Evolutionary conservation across 257 asterid genomes (phyloP).

Genomic region (Cordia subcordata): DNA sequence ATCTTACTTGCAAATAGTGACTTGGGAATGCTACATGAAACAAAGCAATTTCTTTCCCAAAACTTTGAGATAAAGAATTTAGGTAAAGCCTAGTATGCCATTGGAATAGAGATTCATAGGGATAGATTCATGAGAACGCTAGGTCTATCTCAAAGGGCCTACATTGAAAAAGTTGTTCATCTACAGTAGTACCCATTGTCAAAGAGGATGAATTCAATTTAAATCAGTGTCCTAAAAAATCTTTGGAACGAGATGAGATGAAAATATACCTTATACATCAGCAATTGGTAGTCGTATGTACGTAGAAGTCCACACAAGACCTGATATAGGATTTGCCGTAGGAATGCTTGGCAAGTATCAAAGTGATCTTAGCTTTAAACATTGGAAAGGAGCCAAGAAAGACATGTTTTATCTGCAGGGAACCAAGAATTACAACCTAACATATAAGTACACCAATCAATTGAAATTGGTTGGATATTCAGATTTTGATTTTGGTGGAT

Average conservation of each 20-base stretch:
- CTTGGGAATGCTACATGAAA: not conserved
- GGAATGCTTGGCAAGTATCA: slow-evolving; percentile 4
- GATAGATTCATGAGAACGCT: not conserved
- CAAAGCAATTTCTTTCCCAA: not conserved
- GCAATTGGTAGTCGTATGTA: not conserved
- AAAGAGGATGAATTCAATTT: not conserved
- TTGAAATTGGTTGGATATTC: slow-evolving; percentile 3
- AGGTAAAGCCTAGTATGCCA: not conserved
- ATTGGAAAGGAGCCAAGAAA: not conserved
- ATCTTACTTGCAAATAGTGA: slow-evolving; percentile 1
- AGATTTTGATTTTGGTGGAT: not conserved
- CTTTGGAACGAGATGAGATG: not conserved
- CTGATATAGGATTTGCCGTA: not conserved
- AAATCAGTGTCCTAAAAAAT: not conserved
- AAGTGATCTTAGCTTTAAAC: not conserved
- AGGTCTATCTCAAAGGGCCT: slow-evolving; percentile 4
- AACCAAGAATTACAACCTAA: not conserved
- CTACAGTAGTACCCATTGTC: not conserved
- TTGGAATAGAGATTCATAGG: slow-evolving; percentile 8
- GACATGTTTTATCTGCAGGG: not conserved
- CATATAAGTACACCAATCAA: not conserved
- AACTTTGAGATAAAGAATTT: slow-evolving; percentile 1
- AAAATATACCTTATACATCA: not conserved
- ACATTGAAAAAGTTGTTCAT: not conserved
- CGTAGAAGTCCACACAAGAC: not conserved